Percentiles rank a stretch among this genome's conserved stretches.
These are phyloP conservation scores for Termitomyces sp. DNA, from an alignment of 768 basidiomycete species.

Conservation along the genomic window DNA sequence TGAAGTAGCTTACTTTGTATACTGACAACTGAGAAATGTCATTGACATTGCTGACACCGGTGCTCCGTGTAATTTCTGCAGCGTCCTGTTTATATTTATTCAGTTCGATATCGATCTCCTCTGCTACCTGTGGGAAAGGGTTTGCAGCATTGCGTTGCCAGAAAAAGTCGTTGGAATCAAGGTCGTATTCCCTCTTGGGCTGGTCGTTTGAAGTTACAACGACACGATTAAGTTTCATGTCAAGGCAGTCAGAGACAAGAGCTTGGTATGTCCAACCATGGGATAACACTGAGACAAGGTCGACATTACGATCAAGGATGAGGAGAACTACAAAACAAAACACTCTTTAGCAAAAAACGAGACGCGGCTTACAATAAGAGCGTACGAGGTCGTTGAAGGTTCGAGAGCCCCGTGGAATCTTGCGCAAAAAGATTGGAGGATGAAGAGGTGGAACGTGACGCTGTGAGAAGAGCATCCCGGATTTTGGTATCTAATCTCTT, in stretches of 20 bases:
- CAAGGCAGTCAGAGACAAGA: constrained; percentile 93
- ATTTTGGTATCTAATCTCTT: constrained; percentile 92
- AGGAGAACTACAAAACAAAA: constrained; percentile 65
- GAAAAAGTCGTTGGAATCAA: constrained; percentile 98
- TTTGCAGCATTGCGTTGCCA: constrained; percentile 96
- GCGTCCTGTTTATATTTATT: constrained; percentile 95
- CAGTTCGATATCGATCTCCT: constrained; percentile 91
- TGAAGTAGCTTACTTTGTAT: constrained; percentile 3
- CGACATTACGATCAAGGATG: constrained; percentile 92
- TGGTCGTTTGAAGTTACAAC: constrained; percentile 66
- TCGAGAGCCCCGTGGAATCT: constrained; percentile 80
- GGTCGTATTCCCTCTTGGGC: constrained; percentile 85
- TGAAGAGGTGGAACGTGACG: constrained; percentile 53
- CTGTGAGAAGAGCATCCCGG: constrained; percentile 75
- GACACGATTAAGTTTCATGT: constrained; percentile 95
- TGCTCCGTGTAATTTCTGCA: constrained; percentile 93
- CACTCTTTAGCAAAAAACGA: not conserved
- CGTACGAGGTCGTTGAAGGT: constrained; percentile 80
- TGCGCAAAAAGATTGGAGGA: constrained; percentile 66
- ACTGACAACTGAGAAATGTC: constrained; percentile 91
- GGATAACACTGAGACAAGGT: constrained; percentile 88
- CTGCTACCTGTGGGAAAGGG: constrained; percentile 97
- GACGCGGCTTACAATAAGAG: not conserved
- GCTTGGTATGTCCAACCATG: constrained; percentile 99
- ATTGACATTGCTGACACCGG: constrained; percentile 93